Base-by-base conservation (phyloP, 2,329 filamentous ascomycete species). In the Allantophomopsis cytisporea region DNA sequence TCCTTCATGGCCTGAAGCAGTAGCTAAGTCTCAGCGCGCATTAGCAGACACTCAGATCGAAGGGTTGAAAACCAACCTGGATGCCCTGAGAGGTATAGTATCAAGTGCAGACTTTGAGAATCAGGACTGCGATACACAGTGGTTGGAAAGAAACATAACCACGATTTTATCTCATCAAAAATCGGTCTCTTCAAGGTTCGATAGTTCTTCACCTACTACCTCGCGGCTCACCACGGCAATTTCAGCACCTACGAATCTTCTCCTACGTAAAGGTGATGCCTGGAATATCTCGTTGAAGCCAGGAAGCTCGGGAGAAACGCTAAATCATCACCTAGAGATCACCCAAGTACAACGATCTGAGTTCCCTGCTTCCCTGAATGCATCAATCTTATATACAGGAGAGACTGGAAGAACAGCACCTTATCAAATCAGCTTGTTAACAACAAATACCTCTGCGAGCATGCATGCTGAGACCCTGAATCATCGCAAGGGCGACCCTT, bases 1-100 rank as follows among this genome's bases (percentile, higher is more conserved):
- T 1, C 58, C 60, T 5, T 62, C 53, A 7, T 78, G 72, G 70
- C 48, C 60, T n/a, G 62, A 62, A 11, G 61, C 60, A 0, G 61
- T 78, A 2, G 50, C 52, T 2, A 80, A 77, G 51, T 68, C 72
- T 0, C 60, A 60, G 69, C 52, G 33, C 58, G 73, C 73, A 1
- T 55, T 80, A 1, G 57, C 64, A 13, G 74, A 79, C 43, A 71
- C 70, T 0, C 55, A 52, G 2, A 63, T 80, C n/a, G 52, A 49
- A 1, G 76, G 75, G 1, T 60, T 80, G 4, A 70, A 69, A 46
- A 79, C 75, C 0, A 79, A 76, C 42, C 46, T 78, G 13, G 57
- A 62, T 37, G 54, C 77, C 1, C 59, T 80, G 1, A 58, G 63
- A 31, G 72, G 65, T 0, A 71, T 79, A 13, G 55, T 75, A 4